These are phyloP conservation scores for Ceratocystis colombiana DNA, from an alignment of 2,329 filamentous ascomycete species.

Conservation along the genomic window DNA sequence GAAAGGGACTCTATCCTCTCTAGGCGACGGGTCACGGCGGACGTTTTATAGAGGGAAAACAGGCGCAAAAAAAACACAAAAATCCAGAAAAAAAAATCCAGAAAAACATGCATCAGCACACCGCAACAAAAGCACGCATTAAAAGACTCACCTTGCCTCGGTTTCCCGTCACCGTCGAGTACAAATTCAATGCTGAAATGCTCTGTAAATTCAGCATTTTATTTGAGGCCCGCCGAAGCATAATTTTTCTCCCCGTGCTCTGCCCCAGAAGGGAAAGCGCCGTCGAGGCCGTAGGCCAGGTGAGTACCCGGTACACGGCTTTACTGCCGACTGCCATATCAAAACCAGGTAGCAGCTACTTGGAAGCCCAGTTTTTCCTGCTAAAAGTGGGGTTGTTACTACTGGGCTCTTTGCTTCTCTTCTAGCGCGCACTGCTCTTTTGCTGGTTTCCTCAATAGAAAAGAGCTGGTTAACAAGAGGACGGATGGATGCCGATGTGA, in stretches of 20 bases:
- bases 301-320: constrained; percentile 7
- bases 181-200: background rate
- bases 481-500: background rate
- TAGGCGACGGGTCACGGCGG: background rate
- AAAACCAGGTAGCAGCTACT: constrained; percentile 2
- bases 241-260: constrained; percentile 12
- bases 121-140: too few species aligned
- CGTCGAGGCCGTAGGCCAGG: background rate
- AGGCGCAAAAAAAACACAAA: background rate
- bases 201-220: background rate
- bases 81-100: background rate
- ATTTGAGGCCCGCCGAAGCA: constrained; percentile 12
- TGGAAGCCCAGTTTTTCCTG: background rate
- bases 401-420: background rate
- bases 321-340: background rate
- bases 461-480: background rate
- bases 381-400: background rate
- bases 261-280: constrained; percentile 8
- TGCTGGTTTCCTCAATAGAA: background rate
- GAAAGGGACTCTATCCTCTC: background rate
- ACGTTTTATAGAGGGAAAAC: background rate
- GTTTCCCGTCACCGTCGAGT: background rate
- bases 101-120: background rate
- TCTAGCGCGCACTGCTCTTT: background rate
- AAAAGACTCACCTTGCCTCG: constrained; percentile 8